Base-by-base conservation (phyloP, 2,329 filamentous ascomycete genomes). In the Catunica adiposa region DNA sequence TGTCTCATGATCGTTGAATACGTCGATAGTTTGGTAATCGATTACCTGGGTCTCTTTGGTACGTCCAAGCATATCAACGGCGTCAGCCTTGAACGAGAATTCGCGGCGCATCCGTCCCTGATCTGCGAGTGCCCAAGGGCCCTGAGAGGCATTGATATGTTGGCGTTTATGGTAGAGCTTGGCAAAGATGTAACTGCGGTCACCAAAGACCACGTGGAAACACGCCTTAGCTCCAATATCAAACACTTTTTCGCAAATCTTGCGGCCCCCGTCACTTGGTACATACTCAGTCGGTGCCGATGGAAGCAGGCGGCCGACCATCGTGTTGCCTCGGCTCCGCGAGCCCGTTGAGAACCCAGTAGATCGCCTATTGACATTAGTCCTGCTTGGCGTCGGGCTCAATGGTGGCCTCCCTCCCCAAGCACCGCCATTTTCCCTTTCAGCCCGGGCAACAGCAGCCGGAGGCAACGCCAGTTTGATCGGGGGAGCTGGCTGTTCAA, bases 181-280 rank as follows among this genome's bases (percentile, higher is more conserved):
- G 62, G 92, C 88, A 69, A 96, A 98, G 40, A 97, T 83, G 34
- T 89, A 87, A 66, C 87, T 94, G 70, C 90, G 94, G 68, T 98
- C 92, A 38, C 92, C 92, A 67, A 97, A 98, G 53, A 98, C 77
- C 15, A 97, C 86, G 64, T 97, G 90, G 67, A 97, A 98, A 57
- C 95, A 81, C 0, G 87, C 88, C 67, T 98, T 97, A 50, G 92
- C 84, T 60, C 87, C 94, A 59, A 97, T 83, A 61, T 94, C 85
- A 66, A 94, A 95, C 61, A 88, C 78, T 59, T 86, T 80, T 66
- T 94, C 86, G 1, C 86, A 79, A 6, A 83, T 83, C 61, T 84
- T 77, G 60, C 79, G 75, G 54, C 83, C 79, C 78, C 94, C 89
- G 54, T 83, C 86, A 59, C 84, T 79, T 1, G 92, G 92, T 57